These are phyloP conservation scores for Coelastrella sp. DNA, from an alignment of 139 green algal genomes.

Conservation along the genomic window DNA sequence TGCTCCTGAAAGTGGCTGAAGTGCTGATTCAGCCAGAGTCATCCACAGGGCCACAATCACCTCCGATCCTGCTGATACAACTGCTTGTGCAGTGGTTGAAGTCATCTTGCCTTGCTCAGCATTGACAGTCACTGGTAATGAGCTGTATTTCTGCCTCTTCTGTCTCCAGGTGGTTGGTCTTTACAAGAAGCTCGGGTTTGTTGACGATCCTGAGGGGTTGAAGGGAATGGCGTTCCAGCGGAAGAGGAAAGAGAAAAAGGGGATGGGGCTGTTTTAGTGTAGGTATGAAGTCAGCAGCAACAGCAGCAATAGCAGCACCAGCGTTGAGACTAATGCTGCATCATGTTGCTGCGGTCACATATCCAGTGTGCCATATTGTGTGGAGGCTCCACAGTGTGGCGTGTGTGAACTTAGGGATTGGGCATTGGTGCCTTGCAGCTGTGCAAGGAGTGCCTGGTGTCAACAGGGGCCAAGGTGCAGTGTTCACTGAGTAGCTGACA, in stretches of 20 bases:
- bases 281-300: neutral
- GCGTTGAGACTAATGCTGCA: too few relatives aligned
- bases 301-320: neutral
- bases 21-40: neutral
- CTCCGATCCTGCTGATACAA: neutral
- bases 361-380: too few relatives aligned
- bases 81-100: neutral
- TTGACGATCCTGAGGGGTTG: constrained; percentile 76
- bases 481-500: too few relatives aligned
- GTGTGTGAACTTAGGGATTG: too few relatives aligned
- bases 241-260: constrained; percentile 51
- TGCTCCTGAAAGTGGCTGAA: neutral
- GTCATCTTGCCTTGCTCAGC: neutral
- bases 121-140: neutral
- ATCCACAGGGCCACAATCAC: too few relatives aligned
- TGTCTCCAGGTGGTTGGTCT: constrained; percentile 73
- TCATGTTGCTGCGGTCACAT: too few relatives aligned
- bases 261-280: constrained; percentile 17
- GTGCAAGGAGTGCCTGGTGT: too few relatives aligned
- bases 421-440: too few relatives aligned
- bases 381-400: too few relatives aligned
- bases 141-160: neutral
- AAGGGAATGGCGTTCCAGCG: constrained; percentile 84
- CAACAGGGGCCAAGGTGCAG: too few relatives aligned
- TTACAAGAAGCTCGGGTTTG: constrained; percentile 90